These are phyloP conservation scores for Teratosphaeria epicoccoides DNA, from an alignment of 2,329 filamentous ascomycete genomes.

Conservation along the genomic window DNA sequence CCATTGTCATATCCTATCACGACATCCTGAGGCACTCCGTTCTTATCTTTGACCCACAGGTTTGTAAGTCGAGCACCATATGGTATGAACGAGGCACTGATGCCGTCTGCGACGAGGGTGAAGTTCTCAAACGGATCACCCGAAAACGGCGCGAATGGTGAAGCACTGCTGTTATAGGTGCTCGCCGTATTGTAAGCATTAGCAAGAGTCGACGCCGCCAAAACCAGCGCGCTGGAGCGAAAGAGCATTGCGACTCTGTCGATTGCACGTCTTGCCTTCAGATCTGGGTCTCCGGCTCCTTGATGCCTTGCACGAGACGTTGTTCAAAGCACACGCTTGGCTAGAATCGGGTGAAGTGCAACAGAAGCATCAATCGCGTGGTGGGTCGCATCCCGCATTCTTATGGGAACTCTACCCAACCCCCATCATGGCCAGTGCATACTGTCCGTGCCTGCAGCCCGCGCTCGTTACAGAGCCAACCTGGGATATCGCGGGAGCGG, in stretches of 20 bases:
- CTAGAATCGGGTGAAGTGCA: too few species aligned
- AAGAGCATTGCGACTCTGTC: constrained; percentile 10
- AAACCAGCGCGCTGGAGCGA: constrained; percentile 10
- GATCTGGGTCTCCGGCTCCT: too few species aligned
- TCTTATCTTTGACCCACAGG: constrained; percentile 20
- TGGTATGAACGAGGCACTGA: constrained; percentile 22
- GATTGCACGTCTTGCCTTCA: background rate
- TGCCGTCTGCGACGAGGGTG: constrained; percentile 17
- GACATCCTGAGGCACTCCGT: constrained; percentile 37
- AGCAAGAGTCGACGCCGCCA: constrained; percentile 13
- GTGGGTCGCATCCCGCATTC: background rate
- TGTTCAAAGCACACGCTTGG: too few species aligned
- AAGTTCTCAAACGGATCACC: constrained; percentile 21
- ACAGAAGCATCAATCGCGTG: constrained; percentile 1
- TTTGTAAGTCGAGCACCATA: constrained; percentile 23
- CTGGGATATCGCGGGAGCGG: too few species aligned
- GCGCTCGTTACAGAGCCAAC: background rate
- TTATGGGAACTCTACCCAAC: background rate
- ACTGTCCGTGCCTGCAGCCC: constrained; percentile 3
- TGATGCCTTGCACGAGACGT: too few species aligned
- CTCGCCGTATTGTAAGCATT: constrained; percentile 12
- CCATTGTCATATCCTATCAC: constrained; percentile 42
- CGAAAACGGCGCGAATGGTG: constrained; percentile 18
- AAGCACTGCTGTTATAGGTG: constrained; percentile 2
- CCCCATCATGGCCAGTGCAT: background rate